These are phyloP conservation scores for Sanguinoderma infundibulare DNA, from an alignment of 1,284 basidiomycete genomes.

Conservation along the genomic window DNA sequence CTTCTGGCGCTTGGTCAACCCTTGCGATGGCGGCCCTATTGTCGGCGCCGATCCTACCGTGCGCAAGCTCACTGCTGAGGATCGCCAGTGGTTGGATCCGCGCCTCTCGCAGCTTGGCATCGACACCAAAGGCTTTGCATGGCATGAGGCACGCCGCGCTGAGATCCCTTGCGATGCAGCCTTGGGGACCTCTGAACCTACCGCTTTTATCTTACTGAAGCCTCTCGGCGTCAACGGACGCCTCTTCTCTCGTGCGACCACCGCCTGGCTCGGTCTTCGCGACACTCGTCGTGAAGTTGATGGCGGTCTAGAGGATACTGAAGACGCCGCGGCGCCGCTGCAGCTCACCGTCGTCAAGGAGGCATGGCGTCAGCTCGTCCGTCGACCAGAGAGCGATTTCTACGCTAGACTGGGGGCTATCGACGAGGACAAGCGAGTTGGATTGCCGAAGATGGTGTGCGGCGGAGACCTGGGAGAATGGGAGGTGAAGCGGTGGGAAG, in stretches of 20 bases:
- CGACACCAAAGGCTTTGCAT: neutral
- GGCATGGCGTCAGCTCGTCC: constrained; percentile 16
- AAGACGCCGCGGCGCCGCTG: neutral
- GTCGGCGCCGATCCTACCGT: constrained; percentile 19
- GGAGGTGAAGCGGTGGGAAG: constrained; percentile 11
- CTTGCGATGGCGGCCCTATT: constrained; percentile 3
- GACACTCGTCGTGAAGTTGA: neutral
- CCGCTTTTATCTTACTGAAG: constrained; percentile 8
- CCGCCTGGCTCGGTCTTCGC: constrained; percentile 10
- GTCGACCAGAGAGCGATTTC: constrained; percentile 9
- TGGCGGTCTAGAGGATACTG: neutral
- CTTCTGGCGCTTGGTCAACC: constrained; percentile 23
- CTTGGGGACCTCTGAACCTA: neutral
- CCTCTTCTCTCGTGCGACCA: constrained; percentile 20
- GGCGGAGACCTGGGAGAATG: constrained; percentile 11
- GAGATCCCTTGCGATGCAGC: constrained; percentile 7
- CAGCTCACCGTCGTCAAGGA: constrained; percentile 20
- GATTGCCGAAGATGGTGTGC: constrained; percentile 1
- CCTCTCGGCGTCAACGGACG: constrained; percentile 9
- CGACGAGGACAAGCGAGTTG: neutral
- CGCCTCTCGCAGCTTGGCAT: neutral
- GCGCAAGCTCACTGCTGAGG: neutral
- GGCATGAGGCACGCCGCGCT: constrained; percentile 1
- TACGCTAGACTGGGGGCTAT: constrained; percentile 10
- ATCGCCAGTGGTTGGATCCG: constrained; percentile 3